These are phyloP conservation scores for Zygotorulaspora danielsina DNA, from an alignment of 805 yeast species.

Conservation along the genomic window DNA sequence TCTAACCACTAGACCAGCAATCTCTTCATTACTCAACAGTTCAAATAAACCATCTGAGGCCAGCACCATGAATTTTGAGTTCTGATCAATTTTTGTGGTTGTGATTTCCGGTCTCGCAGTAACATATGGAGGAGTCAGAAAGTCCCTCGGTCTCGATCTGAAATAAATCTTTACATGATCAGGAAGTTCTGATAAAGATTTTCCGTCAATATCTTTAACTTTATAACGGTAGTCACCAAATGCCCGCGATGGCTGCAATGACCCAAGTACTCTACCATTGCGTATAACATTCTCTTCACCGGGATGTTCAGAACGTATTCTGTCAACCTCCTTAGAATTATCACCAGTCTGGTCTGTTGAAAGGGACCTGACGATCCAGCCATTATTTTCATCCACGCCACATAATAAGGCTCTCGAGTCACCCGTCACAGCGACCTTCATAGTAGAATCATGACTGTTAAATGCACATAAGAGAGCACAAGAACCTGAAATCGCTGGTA, in stretches of 20 bases:
- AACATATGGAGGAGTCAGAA: conserved; percentile 91
- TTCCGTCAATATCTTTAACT: conserved; percentile 53
- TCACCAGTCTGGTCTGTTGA: conserved; percentile 94
- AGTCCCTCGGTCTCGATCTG: conserved; percentile 62
- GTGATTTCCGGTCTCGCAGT: conserved; percentile 94
- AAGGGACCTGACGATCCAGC: conserved; percentile 85
- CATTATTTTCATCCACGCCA: conserved; percentile 54
- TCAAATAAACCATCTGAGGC: conserved; percentile 95
- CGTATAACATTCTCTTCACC: conserved; percentile 78
- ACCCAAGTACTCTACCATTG: conserved; percentile 87
- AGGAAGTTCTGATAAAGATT: conserved; percentile 53
- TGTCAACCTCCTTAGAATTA: conserved; percentile 77
- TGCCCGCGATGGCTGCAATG: conserved; percentile 92
- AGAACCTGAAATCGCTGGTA: conserved; percentile 94
- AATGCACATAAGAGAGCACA: conserved; percentile 87
- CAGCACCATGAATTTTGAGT: conserved; percentile 79
- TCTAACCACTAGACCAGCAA: conserved; percentile 83
- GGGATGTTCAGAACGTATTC: conserved; percentile 86
- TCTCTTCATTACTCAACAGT: conserved; percentile 85
- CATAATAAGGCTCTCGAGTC: conserved; percentile 93
- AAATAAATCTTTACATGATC: conserved; percentile 79
- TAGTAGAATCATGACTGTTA: conserved; percentile 64
- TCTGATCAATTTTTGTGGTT: conserved; percentile 67
- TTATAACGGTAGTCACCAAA: conserved; percentile 97
- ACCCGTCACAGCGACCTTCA: conserved; percentile 93